Percentiles rank a stretch among this genome's conserved stretches.
Conservation (phyloP, 306 rosid species). For the Malus orientalis region DNA sequence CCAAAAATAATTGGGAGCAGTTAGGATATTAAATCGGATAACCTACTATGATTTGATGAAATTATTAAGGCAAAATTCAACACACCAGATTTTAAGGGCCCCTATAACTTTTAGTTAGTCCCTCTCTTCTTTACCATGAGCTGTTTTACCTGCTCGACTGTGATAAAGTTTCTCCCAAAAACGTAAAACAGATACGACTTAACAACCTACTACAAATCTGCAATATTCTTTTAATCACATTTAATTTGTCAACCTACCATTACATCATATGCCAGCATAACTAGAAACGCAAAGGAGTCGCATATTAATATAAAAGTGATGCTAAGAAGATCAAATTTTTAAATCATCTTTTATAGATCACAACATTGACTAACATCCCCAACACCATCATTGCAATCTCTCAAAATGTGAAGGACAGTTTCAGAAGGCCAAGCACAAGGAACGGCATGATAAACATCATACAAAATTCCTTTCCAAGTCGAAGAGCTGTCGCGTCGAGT, state of each 20-base stretch:
- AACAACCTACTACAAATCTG: background rate
- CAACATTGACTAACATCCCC: too few species aligned
- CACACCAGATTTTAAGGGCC: background rate
- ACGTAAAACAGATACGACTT: background rate
- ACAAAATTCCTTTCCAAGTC: too few species aligned
- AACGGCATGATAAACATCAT: too few species aligned
- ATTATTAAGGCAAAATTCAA: background rate
- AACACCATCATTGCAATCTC: too few species aligned
- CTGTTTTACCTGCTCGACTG: constrained; percentile 22
- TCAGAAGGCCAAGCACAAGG: too few species aligned
- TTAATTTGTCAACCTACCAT: background rate
- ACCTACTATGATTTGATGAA: constrained; percentile 34
- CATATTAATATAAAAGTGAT: too few species aligned
- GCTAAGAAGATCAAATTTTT: too few species aligned
- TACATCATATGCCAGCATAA: background rate
- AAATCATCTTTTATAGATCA: too few species aligned
- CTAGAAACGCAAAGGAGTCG: too few species aligned
- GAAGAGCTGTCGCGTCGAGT: too few species aligned
- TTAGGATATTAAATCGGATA: constrained; percentile 45
- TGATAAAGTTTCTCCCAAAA: background rate
- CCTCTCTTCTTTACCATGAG: background rate
- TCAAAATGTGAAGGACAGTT: too few species aligned
- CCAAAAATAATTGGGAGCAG: constrained; percentile 23
- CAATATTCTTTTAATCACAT: background rate
- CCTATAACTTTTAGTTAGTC: constrained; percentile 5